Evolutionary conservation across 208 protist species (phyloP).

Genomic region (Angomonas deanei): DNA sequence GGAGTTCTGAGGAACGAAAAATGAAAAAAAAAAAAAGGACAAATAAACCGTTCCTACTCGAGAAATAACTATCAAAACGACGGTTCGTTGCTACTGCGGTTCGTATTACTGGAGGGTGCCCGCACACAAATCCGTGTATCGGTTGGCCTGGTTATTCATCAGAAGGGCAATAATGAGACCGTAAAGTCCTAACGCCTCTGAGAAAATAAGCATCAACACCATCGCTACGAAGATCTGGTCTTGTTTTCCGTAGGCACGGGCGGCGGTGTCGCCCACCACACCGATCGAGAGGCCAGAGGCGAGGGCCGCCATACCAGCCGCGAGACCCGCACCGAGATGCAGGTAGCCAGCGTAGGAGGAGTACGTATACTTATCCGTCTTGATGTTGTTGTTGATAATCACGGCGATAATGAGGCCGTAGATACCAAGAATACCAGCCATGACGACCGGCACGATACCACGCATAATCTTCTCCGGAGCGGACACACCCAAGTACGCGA

Average conservation of each 20-base stretch:
- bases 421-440: constrained; percentile 98
- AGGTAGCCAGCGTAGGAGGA: constrained; percentile 88
- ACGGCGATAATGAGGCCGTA: constrained; percentile 99
- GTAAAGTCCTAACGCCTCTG: constrained; percentile 98
- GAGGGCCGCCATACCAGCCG: constrained; percentile 93
- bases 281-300: constrained; percentile 98
- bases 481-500: constrained; percentile 96
- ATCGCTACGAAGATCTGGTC: constrained; percentile 99
- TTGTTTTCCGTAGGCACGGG: constrained; percentile 91
- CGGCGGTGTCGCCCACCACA: constrained; percentile 97
- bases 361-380: constrained; percentile 66
- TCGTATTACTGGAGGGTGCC: not conserved
- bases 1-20: too few species aligned
- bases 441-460: constrained; percentile 90
- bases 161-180: constrained; percentile 98
- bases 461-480: constrained; percentile 95
- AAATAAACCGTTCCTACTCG: too few species aligned
- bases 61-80: too few species aligned
- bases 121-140: constrained; percentile 67
- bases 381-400: constrained; percentile 95
- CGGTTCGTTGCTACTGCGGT: not conserved
- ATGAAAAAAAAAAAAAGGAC: too few species aligned
- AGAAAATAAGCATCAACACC: constrained; percentile 99
- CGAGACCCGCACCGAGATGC: constrained; percentile 96
- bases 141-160: constrained; percentile 89